These are phyloP conservation scores for Corinectria fuckeliana DNA, from an alignment of 2,329 filamentous ascomycete genomes.

Conservation along the genomic window DNA sequence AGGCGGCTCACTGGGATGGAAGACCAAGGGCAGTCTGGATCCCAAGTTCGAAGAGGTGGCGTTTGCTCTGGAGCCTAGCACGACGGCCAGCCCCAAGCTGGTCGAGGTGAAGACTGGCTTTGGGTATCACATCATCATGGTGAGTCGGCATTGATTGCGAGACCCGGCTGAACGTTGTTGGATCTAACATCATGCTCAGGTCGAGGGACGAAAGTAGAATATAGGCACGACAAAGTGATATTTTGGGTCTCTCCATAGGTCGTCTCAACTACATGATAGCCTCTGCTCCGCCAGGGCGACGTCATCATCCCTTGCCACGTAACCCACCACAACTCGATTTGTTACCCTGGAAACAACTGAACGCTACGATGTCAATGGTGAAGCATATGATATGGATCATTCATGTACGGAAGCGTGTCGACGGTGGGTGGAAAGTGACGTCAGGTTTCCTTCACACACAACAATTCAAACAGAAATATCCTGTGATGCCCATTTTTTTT, in stretches of 20 bases:
- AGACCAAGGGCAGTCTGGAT: slow-evolving; percentile 70
- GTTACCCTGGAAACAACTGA: no score
- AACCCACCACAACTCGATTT: no score
- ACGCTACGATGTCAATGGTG: no score
- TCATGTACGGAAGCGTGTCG: no score
- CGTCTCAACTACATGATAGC: not conserved
- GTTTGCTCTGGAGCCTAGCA: slow-evolving; percentile 71
- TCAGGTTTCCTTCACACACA: no score
- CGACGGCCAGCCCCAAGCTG: slow-evolving; percentile 67
- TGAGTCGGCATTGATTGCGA: slow-evolving; percentile 48
- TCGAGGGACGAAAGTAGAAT: slow-evolving; percentile 50
- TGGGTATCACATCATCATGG: slow-evolving; percentile 84
- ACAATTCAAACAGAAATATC: slow-evolving; percentile 21
- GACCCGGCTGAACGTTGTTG: not conserved
- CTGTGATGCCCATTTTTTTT: slow-evolving; percentile 46
- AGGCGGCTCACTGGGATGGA: slow-evolving; percentile 78
- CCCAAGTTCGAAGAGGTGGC: slow-evolving; percentile 76
- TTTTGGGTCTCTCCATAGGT: not conserved
- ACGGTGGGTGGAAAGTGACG: no score
- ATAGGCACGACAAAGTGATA: not conserved
- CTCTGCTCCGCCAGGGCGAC: not conserved
- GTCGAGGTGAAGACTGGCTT: slow-evolving; percentile 76
- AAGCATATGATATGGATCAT: no score
- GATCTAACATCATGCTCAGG: slow-evolving; percentile 35
- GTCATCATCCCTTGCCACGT: not conserved